Evolutionary conservation across 2,329 filamentous ascomycete genomes (phyloP), one percentile per base, ranked within the genome.

Genomic region (Trematosphaeria pertusa): DNA sequence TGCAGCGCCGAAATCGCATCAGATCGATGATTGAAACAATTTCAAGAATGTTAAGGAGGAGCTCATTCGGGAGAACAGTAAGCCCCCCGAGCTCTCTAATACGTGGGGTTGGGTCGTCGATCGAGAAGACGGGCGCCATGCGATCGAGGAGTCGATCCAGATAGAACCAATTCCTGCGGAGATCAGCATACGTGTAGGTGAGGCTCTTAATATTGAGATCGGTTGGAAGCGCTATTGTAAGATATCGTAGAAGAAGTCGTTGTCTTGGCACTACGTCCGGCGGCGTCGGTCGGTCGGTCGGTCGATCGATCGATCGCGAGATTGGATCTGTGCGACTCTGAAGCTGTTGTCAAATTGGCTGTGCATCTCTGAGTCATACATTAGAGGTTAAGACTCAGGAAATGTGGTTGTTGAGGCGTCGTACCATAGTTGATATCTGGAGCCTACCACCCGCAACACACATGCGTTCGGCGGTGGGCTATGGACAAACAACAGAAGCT

Each of bases 111-210:
- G 42, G 22, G 44, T 37, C 31, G 24, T 37, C 33, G 21, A 42
- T 24, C 24, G 37, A 42, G 42, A 43, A 50, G 42, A 50, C 12
- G 24, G 42, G 47, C 31, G 37, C 37, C 37, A 46, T 46, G 18
- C 43, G 30, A 37, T 50, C 42, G 32, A 50, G 42, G 37, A 50
- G 43, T 37, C 43, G 47, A 43, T 50, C 47, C 12, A 50, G 43
- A 42, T 46, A 30, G 37, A 50, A 50, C 35, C 24, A 42, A 14
- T 42, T 42, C 9, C 17, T 24, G 32, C 31, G 31, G 33, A 50
- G 18, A 37, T 38, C 22, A 18, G 19, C 37, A 32, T 50, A 26
- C 15, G 47, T 50, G 33, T 46, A 46, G 42, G 47, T 50, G 36
- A 50, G 36, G 37, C 37, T 46, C 14, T 37, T 30, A 33, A 45